A percentile compares a stretch with the other conserved stretches of the same genome.
Conservation (phyloP, 306 rosid species). For the Castanospermum australe region DNA sequence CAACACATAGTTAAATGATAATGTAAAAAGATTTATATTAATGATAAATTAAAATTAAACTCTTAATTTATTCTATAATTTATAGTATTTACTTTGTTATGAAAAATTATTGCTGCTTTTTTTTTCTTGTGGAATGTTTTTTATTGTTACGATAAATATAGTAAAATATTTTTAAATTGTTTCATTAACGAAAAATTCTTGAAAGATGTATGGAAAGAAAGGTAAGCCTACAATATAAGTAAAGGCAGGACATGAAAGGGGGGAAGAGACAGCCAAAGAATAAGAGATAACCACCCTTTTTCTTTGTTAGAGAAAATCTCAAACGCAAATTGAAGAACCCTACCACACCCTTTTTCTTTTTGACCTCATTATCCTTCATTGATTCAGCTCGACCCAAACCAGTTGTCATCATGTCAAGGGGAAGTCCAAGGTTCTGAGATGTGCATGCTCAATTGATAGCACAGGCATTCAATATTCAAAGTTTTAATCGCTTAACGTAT, state of each 20-base stretch:
- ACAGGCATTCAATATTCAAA: slow-evolving; percentile 2
- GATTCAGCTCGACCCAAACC: slow-evolving; percentile 8
- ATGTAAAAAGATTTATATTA: too few species aligned
- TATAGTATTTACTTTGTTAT: too few species aligned
- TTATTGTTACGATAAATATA: too few species aligned
- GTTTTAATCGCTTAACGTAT: background rate
- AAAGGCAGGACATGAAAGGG: background rate
- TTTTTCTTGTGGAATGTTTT: too few species aligned
- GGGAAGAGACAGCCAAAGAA: background rate
- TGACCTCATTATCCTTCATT: slow-evolving; percentile 16
- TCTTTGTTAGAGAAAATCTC: background rate
- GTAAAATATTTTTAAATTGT: too few species aligned
- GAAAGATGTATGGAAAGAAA: too few species aligned
- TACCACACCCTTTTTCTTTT: background rate
- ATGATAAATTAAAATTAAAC: too few species aligned
- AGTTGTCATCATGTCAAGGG: background rate
- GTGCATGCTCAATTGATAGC: slow-evolving; percentile 6
- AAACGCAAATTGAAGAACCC: slow-evolving; percentile 16
- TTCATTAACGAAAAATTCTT: too few species aligned
- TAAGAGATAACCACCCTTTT: background rate
- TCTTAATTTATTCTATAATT: too few species aligned
- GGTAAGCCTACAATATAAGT: background rate
- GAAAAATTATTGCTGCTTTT: too few species aligned
- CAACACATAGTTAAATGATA: too few species aligned
- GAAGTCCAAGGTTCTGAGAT: slow-evolving; percentile 28